Evolutionary conservation across 148 eudicot species (phyloP).

Genomic region (Vaccinium myrtillus): DNA sequence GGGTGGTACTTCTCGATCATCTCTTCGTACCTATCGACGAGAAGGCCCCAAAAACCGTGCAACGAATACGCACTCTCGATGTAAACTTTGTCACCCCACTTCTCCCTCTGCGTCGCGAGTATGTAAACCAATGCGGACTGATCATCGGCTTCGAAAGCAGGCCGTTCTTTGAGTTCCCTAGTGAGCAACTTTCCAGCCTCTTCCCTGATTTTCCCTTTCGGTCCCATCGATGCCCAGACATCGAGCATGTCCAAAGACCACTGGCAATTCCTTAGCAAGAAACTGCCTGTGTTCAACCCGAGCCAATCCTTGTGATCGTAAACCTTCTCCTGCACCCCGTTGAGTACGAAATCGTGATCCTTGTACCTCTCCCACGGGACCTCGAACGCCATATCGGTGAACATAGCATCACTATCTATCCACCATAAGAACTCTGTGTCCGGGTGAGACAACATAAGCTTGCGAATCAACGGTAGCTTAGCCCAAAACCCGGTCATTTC

Average conservation of each 20-base stretch:
- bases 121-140: conserved; percentile 78
- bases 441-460: conserved; percentile 64
- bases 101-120: conserved; percentile 51
- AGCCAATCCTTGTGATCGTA: conserved; percentile 74
- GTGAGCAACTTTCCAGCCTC: conserved; percentile 65
- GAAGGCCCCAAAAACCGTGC: conserved; percentile 71
- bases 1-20: conserved; percentile 58
- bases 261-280: conserved; percentile 62
- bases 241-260: conserved; percentile 78
- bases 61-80: conserved; percentile 61
- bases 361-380: conserved; percentile 68
- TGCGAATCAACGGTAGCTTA: conserved; percentile 66
- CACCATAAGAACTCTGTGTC: conserved; percentile 82
- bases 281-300: conserved; percentile 70
- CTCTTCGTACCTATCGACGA: conserved; percentile 68
- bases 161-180: conserved; percentile 57
- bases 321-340: conserved; percentile 69
- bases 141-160: conserved; percentile 83
- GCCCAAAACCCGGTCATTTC: conserved; percentile 85
- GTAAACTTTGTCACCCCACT: conserved; percentile 73
- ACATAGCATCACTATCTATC: conserved; percentile 92
- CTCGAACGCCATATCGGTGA: conserved; percentile 81
- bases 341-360: conserved; percentile 49
- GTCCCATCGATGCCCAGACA: conserved; percentile 78
- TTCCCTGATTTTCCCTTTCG: conserved; percentile 50